phyloP scores from a whole-genome alignment of 2,329 filamentous ascomycete genomes.

The Trichoderma aggressivum region DNA sequence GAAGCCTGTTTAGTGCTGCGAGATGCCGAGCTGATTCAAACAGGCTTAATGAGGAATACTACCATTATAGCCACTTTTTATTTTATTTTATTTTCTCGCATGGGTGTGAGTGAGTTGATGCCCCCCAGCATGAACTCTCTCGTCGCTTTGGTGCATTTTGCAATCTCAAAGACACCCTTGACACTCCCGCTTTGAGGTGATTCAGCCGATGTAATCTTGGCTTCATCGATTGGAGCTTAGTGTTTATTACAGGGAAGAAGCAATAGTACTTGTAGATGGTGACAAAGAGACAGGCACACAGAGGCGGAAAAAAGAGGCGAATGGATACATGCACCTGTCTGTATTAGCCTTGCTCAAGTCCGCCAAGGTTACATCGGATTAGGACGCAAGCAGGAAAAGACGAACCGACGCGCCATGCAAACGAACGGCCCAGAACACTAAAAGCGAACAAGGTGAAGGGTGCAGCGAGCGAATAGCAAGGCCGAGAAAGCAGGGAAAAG shows the following conservation, averaged over 20 bases:
- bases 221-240: neutral
- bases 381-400: neutral
- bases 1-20: neutral
- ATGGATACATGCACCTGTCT: neutral
- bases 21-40: neutral
- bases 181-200: neutral
- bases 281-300: neutral
- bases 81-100: neutral
- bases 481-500: neutral
- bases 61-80: neutral
- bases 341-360: neutral
- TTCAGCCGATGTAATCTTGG: neutral
- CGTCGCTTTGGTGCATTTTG: neutral
- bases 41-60: neutral
- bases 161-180: neutral
- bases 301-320: neutral
- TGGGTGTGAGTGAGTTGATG: neutral
- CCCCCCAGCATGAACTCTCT: neutral
- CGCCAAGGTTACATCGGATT: slow-evolving; percentile 12
- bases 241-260: neutral
- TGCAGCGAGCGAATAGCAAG: neutral
- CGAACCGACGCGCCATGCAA: slow-evolving; percentile 1
- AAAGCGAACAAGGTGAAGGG: neutral
- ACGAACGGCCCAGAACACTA: slow-evolving; percentile 6
- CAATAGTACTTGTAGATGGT: neutral